Conservation (phyloP, 2,329 filamentous ascomycete species). For the Penicillium hordei region DNA sequence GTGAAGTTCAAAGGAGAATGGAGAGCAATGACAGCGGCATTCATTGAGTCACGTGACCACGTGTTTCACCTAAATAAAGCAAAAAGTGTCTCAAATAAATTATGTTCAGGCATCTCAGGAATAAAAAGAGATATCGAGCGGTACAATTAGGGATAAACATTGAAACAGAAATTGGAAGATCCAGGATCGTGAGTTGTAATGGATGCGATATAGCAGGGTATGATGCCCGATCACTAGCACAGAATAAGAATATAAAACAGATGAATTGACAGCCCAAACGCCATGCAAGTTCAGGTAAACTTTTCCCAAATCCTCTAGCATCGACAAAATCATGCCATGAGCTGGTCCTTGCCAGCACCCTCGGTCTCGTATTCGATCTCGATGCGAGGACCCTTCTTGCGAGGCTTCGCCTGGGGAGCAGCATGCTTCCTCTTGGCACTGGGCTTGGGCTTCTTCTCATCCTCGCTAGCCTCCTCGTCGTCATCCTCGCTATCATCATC, state of each 20-base stretch:
- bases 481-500: slow-evolving; percentile 53
- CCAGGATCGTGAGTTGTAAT: slow-evolving; percentile 18
- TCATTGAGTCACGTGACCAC: slow-evolving; percentile 18
- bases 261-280: slow-evolving; percentile 28
- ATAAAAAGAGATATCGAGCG: not conserved
- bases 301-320: slow-evolving; percentile 20
- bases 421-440: slow-evolving; percentile 59
- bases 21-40: slow-evolving; percentile 4
- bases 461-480: slow-evolving; percentile 40
- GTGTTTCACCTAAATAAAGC: slow-evolving; percentile 5
- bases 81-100: not conserved
- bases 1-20: slow-evolving; percentile 2
- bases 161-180: slow-evolving; percentile 7
- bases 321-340: slow-evolving; percentile 38
- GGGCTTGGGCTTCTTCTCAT: slow-evolving; percentile 46
- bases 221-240: slow-evolving; percentile 34
- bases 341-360: slow-evolving; percentile 54
- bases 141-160: not conserved
- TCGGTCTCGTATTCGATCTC: slow-evolving; percentile 80
- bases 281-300: slow-evolving; percentile 33
- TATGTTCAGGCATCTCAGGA: not conserved
- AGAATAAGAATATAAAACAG: slow-evolving; percentile 18
- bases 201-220: slow-evolving; percentile 38
- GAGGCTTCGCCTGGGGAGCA: slow-evolving; percentile 53
- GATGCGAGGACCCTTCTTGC: slow-evolving; percentile 64